Evolutionary conservation across 2,329 filamentous ascomycete genomes (phyloP).

Genomic region (Ophiostoma ulmi): DNA sequence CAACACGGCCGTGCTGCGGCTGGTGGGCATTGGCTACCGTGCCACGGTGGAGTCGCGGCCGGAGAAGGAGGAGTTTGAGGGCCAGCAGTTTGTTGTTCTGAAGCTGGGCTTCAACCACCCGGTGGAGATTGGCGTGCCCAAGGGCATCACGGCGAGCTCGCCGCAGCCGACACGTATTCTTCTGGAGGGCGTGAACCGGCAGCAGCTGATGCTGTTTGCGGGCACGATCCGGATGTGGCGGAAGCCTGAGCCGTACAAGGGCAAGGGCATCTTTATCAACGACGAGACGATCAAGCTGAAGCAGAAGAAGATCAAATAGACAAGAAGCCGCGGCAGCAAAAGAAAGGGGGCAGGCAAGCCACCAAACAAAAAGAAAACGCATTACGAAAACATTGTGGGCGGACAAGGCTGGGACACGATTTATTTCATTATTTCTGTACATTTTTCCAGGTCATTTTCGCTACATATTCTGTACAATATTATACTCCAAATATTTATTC

Average conservation of each 20-base stretch:
- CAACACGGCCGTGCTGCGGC: constrained; percentile 83
- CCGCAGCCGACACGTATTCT: constrained; percentile 89
- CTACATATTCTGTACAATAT: constrained; percentile 14
- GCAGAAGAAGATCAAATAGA: constrained; percentile 88
- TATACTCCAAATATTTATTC: constrained; percentile 3
- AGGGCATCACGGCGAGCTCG: constrained; percentile 77
- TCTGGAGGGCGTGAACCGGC: constrained; percentile 80
- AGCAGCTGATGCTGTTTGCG: constrained; percentile 84
- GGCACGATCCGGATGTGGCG: constrained; percentile 85
- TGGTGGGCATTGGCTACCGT: constrained; percentile 94
- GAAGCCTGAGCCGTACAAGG: constrained; percentile 94
- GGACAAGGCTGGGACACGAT: not conserved
- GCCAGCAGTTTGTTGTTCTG: constrained; percentile 82
- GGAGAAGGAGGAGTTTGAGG: constrained; percentile 67
- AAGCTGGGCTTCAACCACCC: constrained; percentile 97
- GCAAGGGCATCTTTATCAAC: constrained; percentile 97
- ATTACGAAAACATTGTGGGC: not conserved
- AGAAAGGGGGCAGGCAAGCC: not conserved
- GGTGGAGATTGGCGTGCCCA: constrained; percentile 79
- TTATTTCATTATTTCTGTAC: constrained; percentile 7
- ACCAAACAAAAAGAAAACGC: constrained; percentile 13
- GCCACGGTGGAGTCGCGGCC: constrained; percentile 76
- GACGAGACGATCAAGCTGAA: constrained; percentile 97
- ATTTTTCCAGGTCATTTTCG: constrained; percentile 4
- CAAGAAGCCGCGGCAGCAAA: not conserved